Percentiles rank a stretch among this genome's conserved stretches.
Evolutionary conservation across 441 rosid species (phyloP).

Genomic region (Macaranga tanarius): DNA sequence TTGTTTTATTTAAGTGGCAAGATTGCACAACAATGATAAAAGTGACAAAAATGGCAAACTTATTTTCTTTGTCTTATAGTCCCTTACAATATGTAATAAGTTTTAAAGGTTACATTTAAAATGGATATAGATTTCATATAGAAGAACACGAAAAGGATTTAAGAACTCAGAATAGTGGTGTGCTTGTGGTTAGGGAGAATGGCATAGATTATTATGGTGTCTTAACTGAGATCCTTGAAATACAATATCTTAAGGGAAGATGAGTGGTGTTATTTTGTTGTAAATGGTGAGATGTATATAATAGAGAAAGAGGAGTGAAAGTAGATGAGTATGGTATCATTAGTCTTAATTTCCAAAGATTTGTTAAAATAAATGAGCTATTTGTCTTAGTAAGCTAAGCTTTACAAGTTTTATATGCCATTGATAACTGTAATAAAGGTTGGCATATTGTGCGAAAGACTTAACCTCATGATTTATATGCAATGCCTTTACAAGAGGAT

Average conservation of each 20-base stretch:
- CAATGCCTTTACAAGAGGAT: neutral
- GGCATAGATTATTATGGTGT: neutral
- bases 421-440: neutral
- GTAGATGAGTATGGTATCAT: neutral
- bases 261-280: constrained; percentile 40
- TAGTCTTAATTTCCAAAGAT: neutral
- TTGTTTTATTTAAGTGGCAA: too few species aligned
- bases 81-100: neutral
- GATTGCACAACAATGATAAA: neutral
- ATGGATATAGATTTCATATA: neutral
- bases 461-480: neutral
- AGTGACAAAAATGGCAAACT: too few species aligned
- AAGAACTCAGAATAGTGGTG: neutral
- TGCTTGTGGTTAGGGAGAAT: neutral
- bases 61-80: neutral
- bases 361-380: neutral
- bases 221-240: neutral
- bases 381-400: neutral
- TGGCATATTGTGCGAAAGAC: neutral
- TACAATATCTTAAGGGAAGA: neutral
- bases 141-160: neutral
- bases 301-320: neutral
- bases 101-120: neutral
- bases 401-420: neutral
- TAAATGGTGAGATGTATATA: neutral